Conservation (phyloP, 2,329 filamentous ascomycete species). For the Diaporthe caulivora region DNA sequence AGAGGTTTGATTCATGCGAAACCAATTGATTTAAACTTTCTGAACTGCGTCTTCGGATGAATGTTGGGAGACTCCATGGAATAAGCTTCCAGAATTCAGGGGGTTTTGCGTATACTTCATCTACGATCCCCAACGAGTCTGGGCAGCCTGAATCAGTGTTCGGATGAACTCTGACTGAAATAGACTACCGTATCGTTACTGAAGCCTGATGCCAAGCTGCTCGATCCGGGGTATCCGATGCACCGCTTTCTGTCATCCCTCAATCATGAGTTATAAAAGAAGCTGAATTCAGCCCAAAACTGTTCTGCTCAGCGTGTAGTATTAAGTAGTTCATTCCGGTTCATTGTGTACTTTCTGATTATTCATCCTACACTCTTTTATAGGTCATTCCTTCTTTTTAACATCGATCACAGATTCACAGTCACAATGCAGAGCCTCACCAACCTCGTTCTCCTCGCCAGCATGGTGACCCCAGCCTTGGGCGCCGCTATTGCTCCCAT, state of each 20-base stretch:
- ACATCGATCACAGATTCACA: background rate
- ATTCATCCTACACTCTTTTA: slow-evolving; percentile 10
- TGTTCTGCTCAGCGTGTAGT: background rate
- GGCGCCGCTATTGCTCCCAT: background rate
- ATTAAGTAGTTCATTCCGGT: background rate
- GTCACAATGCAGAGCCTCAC: slow-evolving; percentile 18
- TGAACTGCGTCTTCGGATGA: background rate
- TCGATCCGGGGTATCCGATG: slow-evolving; percentile 9
- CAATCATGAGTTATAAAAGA: background rate
- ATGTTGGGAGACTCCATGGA: slow-evolving; percentile 2
- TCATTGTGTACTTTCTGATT: background rate
- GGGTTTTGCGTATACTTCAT: background rate
- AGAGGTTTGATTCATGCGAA: background rate
- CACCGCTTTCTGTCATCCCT: background rate
- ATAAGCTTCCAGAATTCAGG: slow-evolving; percentile 17
- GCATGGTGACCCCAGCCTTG: slow-evolving; percentile 3
- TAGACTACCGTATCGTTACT: background rate
- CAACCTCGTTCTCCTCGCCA: slow-evolving; percentile 18
- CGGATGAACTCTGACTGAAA: slow-evolving; percentile 15
- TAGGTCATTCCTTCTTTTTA: background rate
- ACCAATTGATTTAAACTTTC: background rate
- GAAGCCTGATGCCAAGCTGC: background rate
- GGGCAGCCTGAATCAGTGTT: slow-evolving; percentile 3
- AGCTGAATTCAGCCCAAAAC: background rate
- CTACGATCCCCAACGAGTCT: background rate